Evolutionary conservation across 2,329 filamentous ascomycete genomes (phyloP), one percentile per base, ranked within the genome.

Genomic region (Colletotrichum lindemuthianum): DNA sequence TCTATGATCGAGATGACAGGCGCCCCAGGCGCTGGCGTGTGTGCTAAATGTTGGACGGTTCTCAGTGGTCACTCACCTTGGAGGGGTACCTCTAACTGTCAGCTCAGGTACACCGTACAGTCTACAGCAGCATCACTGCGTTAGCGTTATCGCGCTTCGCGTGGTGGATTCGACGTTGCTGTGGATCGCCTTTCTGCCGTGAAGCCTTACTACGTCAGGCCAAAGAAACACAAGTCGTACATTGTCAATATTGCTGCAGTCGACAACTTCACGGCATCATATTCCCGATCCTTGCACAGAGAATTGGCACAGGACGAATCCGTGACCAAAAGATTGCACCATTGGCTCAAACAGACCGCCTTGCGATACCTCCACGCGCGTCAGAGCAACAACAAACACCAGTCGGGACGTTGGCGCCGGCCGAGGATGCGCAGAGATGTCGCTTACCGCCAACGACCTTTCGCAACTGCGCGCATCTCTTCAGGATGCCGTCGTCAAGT

Each of bases 401-500:
- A 34, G n/a, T n/a, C 12, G 12, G 2, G 1, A 37, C 36, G 8
- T 4, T 39, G 36, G 11, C 9, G 34, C 37, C 53, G 16, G 50
- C 54, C 43, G 34, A 59, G 59, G 60, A 67, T 67, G 66, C 56
- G 32, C 55, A 65, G 69, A 65, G 44, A 88, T 88, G 86, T 77
- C 79, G 63, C 80, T 89, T 65, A 86, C 81, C 63, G 78, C 83
- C 58, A 79, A 84, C 67, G 86, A 89, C 66, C 81, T 84, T 48
- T 78, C 81, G 54, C 90, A 93, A 73, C 82, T 96, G 66, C 88
- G 90, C 72, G 85, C 84, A 41, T 88, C 92, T 39, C 84, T 97
- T 47, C 92, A 97, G 75, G 90, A 93, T 72, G 93, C 95, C 36
- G 90, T 96, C 3, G 85, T 96, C 32, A 93, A 93, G 74, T 98